These are phyloP conservation scores for Tillandsia leiboldiana DNA, from an alignment of 176 grass and related monocot genomes.

Conservation along the genomic window DNA sequence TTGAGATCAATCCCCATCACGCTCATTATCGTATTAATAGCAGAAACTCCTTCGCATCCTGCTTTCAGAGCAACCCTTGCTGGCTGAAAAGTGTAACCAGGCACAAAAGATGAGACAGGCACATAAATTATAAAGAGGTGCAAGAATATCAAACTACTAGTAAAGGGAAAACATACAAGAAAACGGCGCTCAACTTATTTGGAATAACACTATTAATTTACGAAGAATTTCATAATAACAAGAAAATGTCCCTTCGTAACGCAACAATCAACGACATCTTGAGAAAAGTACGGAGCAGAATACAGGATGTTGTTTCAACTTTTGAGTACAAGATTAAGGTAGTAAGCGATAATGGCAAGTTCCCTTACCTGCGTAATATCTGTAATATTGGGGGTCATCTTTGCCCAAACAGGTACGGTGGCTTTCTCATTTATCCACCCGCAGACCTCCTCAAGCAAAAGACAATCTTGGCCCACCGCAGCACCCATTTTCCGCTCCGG, in stretches of 20 bases:
- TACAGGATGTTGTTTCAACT: no score
- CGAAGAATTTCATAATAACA: neutral
- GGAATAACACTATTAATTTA: neutral
- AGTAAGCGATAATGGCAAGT: neutral
- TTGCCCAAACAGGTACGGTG: slow-evolving; percentile 95
- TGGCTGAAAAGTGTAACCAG: slow-evolving; percentile 37
- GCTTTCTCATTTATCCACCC: slow-evolving; percentile 99
- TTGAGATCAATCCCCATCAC: slow-evolving; percentile 95
- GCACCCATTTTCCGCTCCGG: slow-evolving; percentile 98
- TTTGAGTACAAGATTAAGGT: neutral
- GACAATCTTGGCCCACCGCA: slow-evolving; percentile 91
- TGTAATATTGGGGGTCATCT: slow-evolving; percentile 99
- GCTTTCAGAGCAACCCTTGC: slow-evolving; percentile 73
- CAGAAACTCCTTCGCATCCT: slow-evolving; percentile 84
- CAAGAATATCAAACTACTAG: neutral
- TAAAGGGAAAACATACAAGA: neutral
- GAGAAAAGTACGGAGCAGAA: no score
- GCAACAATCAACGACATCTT: no score
- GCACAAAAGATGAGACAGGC: neutral
- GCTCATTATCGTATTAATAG: slow-evolving; percentile 99
- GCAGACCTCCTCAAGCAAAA: slow-evolving; percentile 72
- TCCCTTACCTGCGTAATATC: slow-evolving; percentile 73
- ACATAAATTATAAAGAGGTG: neutral
- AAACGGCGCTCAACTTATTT: neutral
- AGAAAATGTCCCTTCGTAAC: neutral